Base-by-base conservation (phyloP, 164 flowering plant genomes). In the Piper longum region DNA sequence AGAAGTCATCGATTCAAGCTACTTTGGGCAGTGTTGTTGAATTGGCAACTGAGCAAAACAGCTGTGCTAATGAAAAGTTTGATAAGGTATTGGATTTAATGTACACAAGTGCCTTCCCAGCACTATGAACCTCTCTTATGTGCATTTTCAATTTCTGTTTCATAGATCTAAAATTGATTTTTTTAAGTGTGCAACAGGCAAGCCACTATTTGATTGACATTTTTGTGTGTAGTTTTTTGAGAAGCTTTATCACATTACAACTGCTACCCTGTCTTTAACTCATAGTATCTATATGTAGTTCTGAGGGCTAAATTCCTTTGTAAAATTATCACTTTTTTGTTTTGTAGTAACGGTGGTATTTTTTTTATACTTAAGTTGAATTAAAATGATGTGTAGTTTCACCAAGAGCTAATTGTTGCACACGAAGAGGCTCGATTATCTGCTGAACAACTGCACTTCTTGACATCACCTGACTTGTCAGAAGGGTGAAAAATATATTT, bases 1-100 rank as follows among this genome's bases (percentile, higher is more conserved):
- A 86, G 71, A 89, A 80, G 68, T 72, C 77, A 67, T 83, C 90
- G 62, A 79, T 85, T 74, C 86, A 80, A 67, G 76, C 76, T 73
- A 84, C 81, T 70, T 69, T 86, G 70, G 83, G 79, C 63, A 66
- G 64, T 71, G 60, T 77, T 17, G 76, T 76, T 73, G 83, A 82
- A 43, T 72, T 88, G 60, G 91, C 86, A 40, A 76, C 76, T 11
- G 79, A 84, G 73, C 84, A 83, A 65, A 82, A 77, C 42, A 67
- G 73, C 43, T 70, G 75, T 73, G 85, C 85, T 56, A 70, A 63
- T 54, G 84, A 82, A 69, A 79, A 80, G 62, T 76, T 73, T 73
- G 85, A 81, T 54, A 79, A 85, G 96, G 96, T 89, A 78, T 9
- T 66, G 59, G 8, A 14, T 39, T 7, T 36, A 42, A 16, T 41